Evolutionary conservation across 139 green algal genomes (phyloP), one percentile per base, ranked within the genome.

Genomic region (Chlorella sorokiniana): DNA sequence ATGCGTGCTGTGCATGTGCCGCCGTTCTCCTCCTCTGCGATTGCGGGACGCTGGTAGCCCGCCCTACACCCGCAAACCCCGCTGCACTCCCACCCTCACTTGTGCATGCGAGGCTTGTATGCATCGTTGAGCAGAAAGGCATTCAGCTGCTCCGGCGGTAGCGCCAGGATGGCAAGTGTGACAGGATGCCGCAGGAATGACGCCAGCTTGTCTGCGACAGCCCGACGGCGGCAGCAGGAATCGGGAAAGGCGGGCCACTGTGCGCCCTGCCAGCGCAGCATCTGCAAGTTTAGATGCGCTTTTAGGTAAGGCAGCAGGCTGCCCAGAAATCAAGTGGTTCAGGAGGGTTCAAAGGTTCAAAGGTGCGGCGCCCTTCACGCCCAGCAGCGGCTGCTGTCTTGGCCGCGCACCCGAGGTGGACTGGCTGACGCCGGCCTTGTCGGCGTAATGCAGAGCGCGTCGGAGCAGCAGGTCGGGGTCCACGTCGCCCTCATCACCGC

Each of bases 41-140:
- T 3, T n/a, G 7, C 8, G 3, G 52, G 18, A 71, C 64, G 61
- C 25, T 11, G 23, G 11, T 37, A 11, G 25, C n/a, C n/a, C n/a
- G n/a, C n/a, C n/a, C n/a, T n/a, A n/a, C n/a, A n/a, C n/a, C n/a
- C n/a, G n/a, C n/a, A n/a, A 35, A 11, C 48, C 11, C 22, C 31
- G 2, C 62, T 48, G 3, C 52, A 78, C 54, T 33, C 18, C 33
- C 22, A 8, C 5, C 22, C 77, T 45, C 82, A 48, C 67, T 76
- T 83, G 78, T 90, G 87, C 87, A 90, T 90, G 33, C 85, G 85
- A 0, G 87, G 78, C 78, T 90, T 90, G 84, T 90, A 90, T 2
- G 75, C 73, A 42, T 90, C 87, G 52, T 89, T 90, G 18, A 84
- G 35, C 0, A 90, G 74, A 1, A 64, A 10, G 1, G 5, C 59